A percentile compares a stretch with the other conserved stretches of the same genome.
Conservation (phyloP, 1,284 basidiomycete species). For the Irpex sp. region DNA sequence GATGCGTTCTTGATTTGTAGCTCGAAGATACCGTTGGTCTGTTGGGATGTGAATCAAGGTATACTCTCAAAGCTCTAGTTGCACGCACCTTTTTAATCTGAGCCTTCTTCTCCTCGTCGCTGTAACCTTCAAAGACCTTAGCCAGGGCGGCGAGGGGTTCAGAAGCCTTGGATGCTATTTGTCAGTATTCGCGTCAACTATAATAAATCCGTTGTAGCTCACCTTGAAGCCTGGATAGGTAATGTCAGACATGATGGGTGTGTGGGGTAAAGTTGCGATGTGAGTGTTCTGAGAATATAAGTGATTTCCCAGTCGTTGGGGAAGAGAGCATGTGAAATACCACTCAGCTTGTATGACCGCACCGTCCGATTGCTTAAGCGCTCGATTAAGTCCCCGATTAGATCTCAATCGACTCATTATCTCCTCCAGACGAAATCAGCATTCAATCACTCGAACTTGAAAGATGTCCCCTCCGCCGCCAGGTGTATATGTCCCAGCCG, state of each 20-base stretch:
- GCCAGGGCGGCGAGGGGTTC: conserved; percentile 62
- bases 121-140: conserved; percentile 56
- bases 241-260: conserved; percentile 29
- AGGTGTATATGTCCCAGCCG: conserved; percentile 71
- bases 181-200: not conserved
- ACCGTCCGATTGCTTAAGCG: not conserved
- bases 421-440: not conserved
- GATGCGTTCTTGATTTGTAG: conserved; percentile 76
- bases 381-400: not conserved
- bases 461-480: conserved; percentile 40
- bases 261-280: not conserved
- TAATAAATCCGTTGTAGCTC: not conserved
- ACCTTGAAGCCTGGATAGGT: conserved; percentile 34
- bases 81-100: conserved; percentile 79
- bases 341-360: not conserved
- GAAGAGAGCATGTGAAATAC: conserved; percentile 2
- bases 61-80: not conserved
- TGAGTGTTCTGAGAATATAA: not conserved
- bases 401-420: not conserved
- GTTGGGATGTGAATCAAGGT: not conserved
- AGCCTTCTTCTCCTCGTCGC: conserved; percentile 69
- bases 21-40: conserved; percentile 94
- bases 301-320: not conserved
- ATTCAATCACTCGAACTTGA: not conserved
- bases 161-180: conserved; percentile 43